phyloP scores from a whole-genome alignment of 208 protist species.

The Naegleria gruberi region DNA sequence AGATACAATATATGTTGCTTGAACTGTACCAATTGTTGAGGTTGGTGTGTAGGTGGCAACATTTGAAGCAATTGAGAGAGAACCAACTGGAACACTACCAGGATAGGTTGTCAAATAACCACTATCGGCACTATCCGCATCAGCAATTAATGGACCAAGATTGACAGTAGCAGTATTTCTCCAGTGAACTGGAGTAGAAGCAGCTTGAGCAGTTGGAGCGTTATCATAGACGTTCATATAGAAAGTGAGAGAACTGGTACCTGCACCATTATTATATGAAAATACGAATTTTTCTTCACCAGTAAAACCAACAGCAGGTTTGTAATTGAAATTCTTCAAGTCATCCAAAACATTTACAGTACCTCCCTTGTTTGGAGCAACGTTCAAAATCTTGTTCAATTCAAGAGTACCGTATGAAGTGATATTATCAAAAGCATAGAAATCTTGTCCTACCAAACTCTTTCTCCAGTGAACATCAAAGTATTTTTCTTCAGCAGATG shows the following conservation, averaged over 20 bases:
- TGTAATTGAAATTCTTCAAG: background rate
- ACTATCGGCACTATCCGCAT: background rate
- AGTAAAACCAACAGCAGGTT: background rate
- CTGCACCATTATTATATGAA: background rate
- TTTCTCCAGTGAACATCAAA: background rate
- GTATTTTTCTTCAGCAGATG: background rate
- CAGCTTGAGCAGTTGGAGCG: background rate
- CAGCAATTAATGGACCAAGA: background rate
- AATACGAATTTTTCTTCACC: background rate
- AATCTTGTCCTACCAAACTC: background rate
- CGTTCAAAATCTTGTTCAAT: background rate
- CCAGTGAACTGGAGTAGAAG: background rate
- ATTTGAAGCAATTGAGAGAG: background rate
- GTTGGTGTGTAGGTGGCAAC: background rate
- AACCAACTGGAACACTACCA: background rate
- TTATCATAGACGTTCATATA: background rate
- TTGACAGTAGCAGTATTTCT: background rate
- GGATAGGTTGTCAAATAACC: background rate
- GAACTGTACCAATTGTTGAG: background rate
- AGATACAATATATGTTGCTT: background rate
- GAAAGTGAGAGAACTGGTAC: background rate
- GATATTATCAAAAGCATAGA: background rate
- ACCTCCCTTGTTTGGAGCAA: background rate
- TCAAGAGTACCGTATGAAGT: background rate
- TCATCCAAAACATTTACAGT: background rate